These are phyloP conservation scores for Aspergillus diversus DNA, from an alignment of 495 filamentous ascomycete species.

Conservation along the genomic window DNA sequence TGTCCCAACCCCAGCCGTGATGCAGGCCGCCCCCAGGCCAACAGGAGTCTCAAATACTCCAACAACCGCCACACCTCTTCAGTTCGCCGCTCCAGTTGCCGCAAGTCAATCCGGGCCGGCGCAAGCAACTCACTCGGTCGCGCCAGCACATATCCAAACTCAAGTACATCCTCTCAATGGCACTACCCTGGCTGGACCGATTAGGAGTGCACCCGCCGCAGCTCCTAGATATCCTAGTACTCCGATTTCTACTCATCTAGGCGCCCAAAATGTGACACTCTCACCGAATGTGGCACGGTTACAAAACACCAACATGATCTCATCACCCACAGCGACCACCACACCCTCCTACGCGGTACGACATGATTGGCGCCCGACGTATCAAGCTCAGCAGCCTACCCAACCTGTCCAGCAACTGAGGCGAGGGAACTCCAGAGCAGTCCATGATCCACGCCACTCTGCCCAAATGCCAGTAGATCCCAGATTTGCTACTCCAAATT, in stretches of 20 bases:
- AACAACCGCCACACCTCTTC: not conserved
- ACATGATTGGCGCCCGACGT: conserved; percentile 4
- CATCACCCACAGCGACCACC: not conserved
- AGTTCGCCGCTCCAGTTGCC: not conserved
- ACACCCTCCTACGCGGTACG: not conserved
- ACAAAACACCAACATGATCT: not conserved
- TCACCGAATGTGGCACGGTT: not conserved
- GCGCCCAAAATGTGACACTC: not conserved
- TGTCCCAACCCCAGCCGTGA: not conserved
- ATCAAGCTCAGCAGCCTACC: conserved; percentile 11
- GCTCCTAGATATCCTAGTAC: conserved; percentile 4
- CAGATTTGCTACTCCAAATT: not conserved
- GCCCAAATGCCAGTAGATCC: conserved; percentile 2
- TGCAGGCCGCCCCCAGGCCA: not conserved
- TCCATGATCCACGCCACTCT: not conserved
- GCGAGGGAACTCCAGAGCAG: not conserved
- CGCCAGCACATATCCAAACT: not conserved
- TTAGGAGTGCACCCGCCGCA: conserved; percentile 9
- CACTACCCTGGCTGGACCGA: not conserved
- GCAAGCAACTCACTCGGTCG: not conserved
- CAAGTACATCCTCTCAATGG: not conserved
- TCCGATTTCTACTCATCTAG: not conserved
- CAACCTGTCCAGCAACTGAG: conserved; percentile 5
- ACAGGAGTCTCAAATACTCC: not conserved
- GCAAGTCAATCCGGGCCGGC: not conserved